Evolutionary conservation across 306 rosid species (phyloP).

Genomic region (Prunus mume): DNA sequence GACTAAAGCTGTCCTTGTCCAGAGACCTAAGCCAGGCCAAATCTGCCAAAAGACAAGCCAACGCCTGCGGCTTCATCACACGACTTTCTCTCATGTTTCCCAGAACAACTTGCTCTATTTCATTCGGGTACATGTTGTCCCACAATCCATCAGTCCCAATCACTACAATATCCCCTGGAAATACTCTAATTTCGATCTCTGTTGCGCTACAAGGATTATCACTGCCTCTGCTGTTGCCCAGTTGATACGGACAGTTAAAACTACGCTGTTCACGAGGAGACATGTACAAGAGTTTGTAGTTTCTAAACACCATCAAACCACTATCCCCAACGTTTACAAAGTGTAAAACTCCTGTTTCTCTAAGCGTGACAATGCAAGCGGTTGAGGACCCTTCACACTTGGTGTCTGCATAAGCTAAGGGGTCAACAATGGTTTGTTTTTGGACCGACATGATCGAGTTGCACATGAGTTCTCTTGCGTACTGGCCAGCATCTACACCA

Average conservation of each 20-base stretch:
- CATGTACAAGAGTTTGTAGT: background rate
- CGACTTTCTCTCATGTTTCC: background rate
- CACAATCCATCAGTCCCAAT: slow-evolving; percentile 25
- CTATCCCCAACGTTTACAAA: slow-evolving; percentile 22
- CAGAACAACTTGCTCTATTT: slow-evolving; percentile 1
- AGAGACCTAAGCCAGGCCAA: background rate
- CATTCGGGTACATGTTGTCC: slow-evolving; percentile 13
- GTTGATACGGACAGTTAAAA: slow-evolving; percentile 7
- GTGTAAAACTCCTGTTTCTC: background rate
- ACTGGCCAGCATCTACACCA: slow-evolving; percentile 6
- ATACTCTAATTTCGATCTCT: background rate
- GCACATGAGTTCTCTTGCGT: slow-evolving; percentile 4
- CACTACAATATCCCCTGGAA: slow-evolving; percentile 8
- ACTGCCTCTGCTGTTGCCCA: background rate
- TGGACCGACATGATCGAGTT: background rate
- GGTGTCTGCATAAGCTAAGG: slow-evolving; percentile 7
- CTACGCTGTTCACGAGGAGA: slow-evolving; percentile 6
- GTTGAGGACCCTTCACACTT: slow-evolving; percentile 20
- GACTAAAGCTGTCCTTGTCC: background rate
- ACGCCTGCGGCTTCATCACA: background rate
- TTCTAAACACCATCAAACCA: slow-evolving; percentile 30
- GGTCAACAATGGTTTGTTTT: background rate
- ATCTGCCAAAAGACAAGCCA: background rate
- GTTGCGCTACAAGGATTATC: slow-evolving; percentile 8
- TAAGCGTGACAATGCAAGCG: slow-evolving; percentile 17